Evolutionary conservation across 768 basidiomycete species (phyloP).

Genomic region (Pulveroboletus ravenelii): DNA sequence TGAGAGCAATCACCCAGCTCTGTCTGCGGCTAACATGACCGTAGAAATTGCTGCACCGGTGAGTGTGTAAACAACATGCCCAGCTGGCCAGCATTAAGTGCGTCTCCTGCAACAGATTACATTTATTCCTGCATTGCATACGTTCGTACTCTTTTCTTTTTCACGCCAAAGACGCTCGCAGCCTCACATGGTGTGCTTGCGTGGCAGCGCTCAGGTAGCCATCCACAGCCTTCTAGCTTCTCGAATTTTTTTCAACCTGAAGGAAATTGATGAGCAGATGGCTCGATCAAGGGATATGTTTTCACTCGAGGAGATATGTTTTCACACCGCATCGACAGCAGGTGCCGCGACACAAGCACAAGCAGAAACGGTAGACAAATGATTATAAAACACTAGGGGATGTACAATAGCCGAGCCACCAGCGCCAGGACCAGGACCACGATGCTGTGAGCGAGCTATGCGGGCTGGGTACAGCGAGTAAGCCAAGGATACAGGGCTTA

Average conservation of each 20-base stretch:
- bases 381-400: background rate
- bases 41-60: slow-evolving; percentile 17
- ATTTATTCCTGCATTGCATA: slow-evolving; percentile 15
- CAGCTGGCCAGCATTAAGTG: background rate
- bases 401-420: no score
- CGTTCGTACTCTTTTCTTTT: slow-evolving; percentile 12
- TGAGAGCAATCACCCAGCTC: background rate
- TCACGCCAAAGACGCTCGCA: no score
- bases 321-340: background rate
- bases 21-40: slow-evolving; percentile 11
- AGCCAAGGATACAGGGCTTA: no score
- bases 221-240: slow-evolving; percentile 24
- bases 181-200: slow-evolving; percentile 6
- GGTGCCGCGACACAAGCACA: background rate
- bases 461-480: no score
- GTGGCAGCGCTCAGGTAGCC: slow-evolving; percentile 24
- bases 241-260: slow-evolving; percentile 28
- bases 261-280: slow-evolving; percentile 3
- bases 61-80: background rate
- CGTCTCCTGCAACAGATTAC: slow-evolving; percentile 2
- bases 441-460: no score
- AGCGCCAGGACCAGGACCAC: no score
- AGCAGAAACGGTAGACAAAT: background rate
- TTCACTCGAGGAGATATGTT: slow-evolving; percentile 6
- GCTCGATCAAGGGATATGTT: background rate